A percentile compares a stretch with the other conserved stretches of the same genome.
Conservation (phyloP, 2,329 filamentous ascomycete genomes). For the Onygena corvina region DNA sequence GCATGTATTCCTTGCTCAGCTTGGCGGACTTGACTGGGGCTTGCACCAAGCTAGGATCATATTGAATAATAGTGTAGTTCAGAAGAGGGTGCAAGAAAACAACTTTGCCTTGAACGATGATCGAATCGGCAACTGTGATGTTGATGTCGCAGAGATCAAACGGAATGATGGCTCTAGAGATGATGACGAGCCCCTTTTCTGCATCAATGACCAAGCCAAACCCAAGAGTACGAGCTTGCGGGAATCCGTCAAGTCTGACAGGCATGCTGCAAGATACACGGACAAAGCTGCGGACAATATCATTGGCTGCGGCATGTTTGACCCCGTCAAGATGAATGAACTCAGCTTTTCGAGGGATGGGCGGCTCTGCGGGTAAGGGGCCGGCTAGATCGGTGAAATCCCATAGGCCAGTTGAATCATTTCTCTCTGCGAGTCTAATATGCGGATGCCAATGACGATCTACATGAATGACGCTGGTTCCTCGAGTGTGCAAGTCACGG, state of each 20-base stretch:
- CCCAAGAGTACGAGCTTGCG: slow-evolving; percentile 82
- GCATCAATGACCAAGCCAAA: slow-evolving; percentile 97
- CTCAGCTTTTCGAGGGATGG: slow-evolving; percentile 64
- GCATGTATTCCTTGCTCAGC: slow-evolving; percentile 68
- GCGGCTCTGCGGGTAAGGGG: slow-evolving; percentile 60
- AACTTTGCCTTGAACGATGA: slow-evolving; percentile 86
- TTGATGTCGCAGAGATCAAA: slow-evolving; percentile 96
- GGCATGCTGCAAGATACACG: slow-evolving; percentile 88
- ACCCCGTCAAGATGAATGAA: slow-evolving; percentile 89
- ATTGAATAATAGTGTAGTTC: slow-evolving; percentile 92
- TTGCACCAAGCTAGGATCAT: slow-evolving; percentile 84
- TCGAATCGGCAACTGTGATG: slow-evolving; percentile 90
- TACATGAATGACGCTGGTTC: slow-evolving; percentile 82
- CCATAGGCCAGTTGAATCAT: slow-evolving; percentile 84
- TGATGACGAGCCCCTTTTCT: slow-evolving; percentile 85
- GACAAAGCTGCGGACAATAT: slow-evolving; percentile 89
- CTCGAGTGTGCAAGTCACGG: slow-evolving; percentile 82
- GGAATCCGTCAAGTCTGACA: slow-evolving; percentile 94
- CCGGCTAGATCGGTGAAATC: slow-evolving; percentile 82
- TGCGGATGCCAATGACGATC: slow-evolving; percentile 93
- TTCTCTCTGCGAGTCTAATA: slow-evolving; percentile 84
- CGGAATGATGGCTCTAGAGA: slow-evolving; percentile 85
- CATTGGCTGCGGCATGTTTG: slow-evolving; percentile 77
- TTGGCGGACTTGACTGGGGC: slow-evolving; percentile 84
- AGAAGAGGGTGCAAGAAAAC: slow-evolving; percentile 93